These are phyloP conservation scores for Neonectria neomacrospora DNA, from an alignment of 2,329 filamentous ascomycete species.

Conservation along the genomic window DNA sequence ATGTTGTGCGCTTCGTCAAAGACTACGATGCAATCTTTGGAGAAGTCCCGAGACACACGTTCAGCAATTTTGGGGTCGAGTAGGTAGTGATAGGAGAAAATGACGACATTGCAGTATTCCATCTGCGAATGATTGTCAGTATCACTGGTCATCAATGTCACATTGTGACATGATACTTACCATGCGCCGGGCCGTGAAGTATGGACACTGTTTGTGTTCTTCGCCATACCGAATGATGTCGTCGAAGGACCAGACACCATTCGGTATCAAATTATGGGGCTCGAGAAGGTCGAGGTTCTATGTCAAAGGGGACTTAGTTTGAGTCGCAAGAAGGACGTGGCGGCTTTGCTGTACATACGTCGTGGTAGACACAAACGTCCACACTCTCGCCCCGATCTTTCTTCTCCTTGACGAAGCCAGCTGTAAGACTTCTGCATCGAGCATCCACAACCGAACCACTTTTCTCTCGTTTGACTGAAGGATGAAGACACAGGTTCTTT, in stretches of 20 bases:
- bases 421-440: conserved; percentile 93
- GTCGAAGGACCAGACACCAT: conserved; percentile 96
- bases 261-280: conserved; percentile 92
- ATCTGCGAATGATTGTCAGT: conserved; percentile 66
- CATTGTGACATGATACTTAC: conserved; percentile 56
- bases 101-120: conserved; percentile 99
- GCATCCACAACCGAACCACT: conserved; percentile 94
- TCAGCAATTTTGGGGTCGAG: conserved; percentile 98
- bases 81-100: conserved; percentile 98
- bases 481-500: conserved; percentile 96
- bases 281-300: conserved; percentile 94
- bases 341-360: conserved; percentile 63
- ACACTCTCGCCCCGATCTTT: conserved; percentile 95
- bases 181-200: conserved; percentile 96
- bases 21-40: conserved; percentile 97
- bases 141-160: not conserved
- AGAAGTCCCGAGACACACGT: conserved; percentile 91
- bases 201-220: conserved; percentile 95
- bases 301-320: conserved; percentile 25
- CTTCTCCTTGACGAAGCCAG: conserved; percentile 97
- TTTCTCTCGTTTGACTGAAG: conserved; percentile 95
- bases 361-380: conserved; percentile 94
- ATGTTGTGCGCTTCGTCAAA: conserved; percentile 99
- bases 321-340: not conserved
- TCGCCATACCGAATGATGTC: conserved; percentile 90